A percentile compares a stretch with the other conserved stretches of the same genome.
These are phyloP conservation scores for Colletotrichum graminicola DNA, from an alignment of 2,329 filamentous ascomycete species.

Conservation along the genomic window DNA sequence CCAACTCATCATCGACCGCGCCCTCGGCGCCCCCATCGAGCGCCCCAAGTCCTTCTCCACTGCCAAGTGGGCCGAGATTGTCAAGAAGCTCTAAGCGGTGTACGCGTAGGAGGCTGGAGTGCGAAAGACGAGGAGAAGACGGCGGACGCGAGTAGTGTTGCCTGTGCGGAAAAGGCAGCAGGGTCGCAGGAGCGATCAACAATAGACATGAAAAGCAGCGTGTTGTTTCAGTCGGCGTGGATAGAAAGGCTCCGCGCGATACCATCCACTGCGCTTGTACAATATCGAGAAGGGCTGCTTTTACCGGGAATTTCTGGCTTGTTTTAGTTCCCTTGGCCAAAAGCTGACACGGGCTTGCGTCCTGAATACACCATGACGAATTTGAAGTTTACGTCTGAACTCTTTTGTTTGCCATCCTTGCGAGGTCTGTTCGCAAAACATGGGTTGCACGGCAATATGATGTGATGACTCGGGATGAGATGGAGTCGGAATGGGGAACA, in stretches of 20 bases:
- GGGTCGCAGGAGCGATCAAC: constrained; percentile 38
- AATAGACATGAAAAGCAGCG: constrained; percentile 41
- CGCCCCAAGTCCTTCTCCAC: constrained; percentile 99
- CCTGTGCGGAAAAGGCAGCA: constrained; percentile 35
- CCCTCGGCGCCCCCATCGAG: constrained; percentile 96
- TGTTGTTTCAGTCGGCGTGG: constrained; percentile 44
- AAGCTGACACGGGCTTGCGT: constrained; percentile 35
- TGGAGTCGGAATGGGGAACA: constrained; percentile 10
- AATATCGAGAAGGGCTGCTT: constrained; percentile 42
- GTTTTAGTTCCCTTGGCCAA: constrained; percentile 41
- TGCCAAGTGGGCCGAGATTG: constrained; percentile 94
- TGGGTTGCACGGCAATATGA: constrained; percentile 3
- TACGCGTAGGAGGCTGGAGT: constrained; percentile 16
- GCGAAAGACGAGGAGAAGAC: constrained; percentile 13
- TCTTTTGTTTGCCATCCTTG: not conserved
- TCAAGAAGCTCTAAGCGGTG: constrained; percentile 83
- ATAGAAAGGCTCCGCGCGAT: constrained; percentile 42
- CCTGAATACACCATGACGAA: constrained; percentile 38
- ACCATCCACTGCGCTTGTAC: constrained; percentile 44
- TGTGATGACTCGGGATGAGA: not conserved
- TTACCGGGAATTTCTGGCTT: constrained; percentile 42
- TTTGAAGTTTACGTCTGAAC: constrained; percentile 31
- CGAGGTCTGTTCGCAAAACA: constrained; percentile 5
- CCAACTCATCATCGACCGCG: constrained; percentile 99
- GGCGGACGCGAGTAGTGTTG: constrained; percentile 22